Base-by-base conservation (phyloP, 108 stramenopile species). In the Nitzschia sp. region DNA sequence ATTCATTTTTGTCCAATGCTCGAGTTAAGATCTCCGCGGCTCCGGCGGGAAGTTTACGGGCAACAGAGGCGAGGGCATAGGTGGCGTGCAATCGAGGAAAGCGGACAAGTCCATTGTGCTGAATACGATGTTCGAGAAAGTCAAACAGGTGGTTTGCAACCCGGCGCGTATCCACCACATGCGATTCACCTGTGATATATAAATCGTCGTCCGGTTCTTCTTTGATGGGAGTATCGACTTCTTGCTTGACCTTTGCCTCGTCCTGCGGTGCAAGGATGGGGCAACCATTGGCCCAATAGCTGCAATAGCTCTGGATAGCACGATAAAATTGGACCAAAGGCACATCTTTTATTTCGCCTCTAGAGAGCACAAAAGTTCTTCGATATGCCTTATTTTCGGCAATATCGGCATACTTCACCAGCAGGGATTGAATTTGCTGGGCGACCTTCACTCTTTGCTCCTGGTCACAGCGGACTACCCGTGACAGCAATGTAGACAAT, bases 1-100 rank as follows among this genome's bases (percentile, higher is more conserved):
- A 59, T n/a, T 54, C 57, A 55, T 58, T 46, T 25, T 64, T 57
- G 27, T 74, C 65, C 3, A 54, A 42, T 9, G 82, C 48, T 30
- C 68, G 62, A 8, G 72, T 74, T 46, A 82, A 42, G 9, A 77
- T 70, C 54, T 66, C 65, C 2, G 76, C 76, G 36, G 72, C 82
- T 9, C 42, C 46, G n/a, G 34, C 11, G 2, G 76, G 76, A 1
- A 82, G 45, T 21, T 55, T 54, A 24, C 64, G 54, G 30, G 51
- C 38, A 19, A 82, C 49, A 1, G 35, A 42, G 21, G 72, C 68
- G 25, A 82, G 29, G 6, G 64, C 76, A 61, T 45, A 70, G 6
- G 45, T 59, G 1, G 70, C 45, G 5, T 32, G 59, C 17, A 74
- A 15, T 21, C 45, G 54, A 25, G 72, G 63, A 65, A 79, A 79